A percentile compares a stretch with the other conserved stretches of the same genome.
phyloP scores from a whole-genome alignment of 495 filamentous ascomycete genomes.

The Neurospora sp. region DNA sequence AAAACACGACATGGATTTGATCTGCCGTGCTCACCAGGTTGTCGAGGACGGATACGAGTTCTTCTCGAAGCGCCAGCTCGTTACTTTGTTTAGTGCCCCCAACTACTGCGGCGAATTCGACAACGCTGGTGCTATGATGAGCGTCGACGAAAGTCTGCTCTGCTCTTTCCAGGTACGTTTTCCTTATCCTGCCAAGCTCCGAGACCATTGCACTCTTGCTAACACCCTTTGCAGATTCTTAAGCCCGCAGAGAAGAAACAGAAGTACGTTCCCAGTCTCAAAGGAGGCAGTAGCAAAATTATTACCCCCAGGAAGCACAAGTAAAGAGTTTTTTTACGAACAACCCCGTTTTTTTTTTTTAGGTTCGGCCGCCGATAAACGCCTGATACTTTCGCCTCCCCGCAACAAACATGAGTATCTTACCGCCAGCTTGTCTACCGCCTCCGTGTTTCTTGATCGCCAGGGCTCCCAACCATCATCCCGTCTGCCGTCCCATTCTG shows the following conservation, averaged over 20 bases:
- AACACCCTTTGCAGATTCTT: constrained; percentile 58
- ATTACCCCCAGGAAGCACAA: constrained; percentile 89
- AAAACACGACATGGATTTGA: constrained; percentile 99
- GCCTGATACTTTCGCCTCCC: constrained; percentile 14
- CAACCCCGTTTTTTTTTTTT: constrained; percentile 63
- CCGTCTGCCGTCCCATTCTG: constrained; percentile 10
- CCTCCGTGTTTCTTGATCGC: constrained; percentile 15
- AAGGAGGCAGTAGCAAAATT: constrained; percentile 62
- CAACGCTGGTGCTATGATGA: constrained; percentile 99
- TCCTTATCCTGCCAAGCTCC: background rate
- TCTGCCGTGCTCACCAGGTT: constrained; percentile 97
- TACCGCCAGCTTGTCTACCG: constrained; percentile 13
- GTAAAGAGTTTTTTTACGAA: constrained; percentile 63
- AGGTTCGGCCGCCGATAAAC: constrained; percentile 94
- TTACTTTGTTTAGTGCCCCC: constrained; percentile 94
- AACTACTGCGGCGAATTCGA: constrained; percentile 99
- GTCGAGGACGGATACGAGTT: constrained; percentile 99
- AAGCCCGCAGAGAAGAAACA: constrained; percentile 99
- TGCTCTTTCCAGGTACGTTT: constrained; percentile 94
- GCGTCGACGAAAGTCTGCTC: constrained; percentile 95
- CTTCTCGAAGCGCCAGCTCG: constrained; percentile 96
- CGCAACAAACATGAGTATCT: constrained; percentile 6
- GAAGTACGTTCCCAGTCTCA: constrained; percentile 95
- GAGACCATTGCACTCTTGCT: constrained; percentile 7
- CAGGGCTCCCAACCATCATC: constrained; percentile 7